These are phyloP conservation scores for Magnusiomyces paraingens DNA, from an alignment of 1,139 yeast genomes.

Conservation along the genomic window DNA sequence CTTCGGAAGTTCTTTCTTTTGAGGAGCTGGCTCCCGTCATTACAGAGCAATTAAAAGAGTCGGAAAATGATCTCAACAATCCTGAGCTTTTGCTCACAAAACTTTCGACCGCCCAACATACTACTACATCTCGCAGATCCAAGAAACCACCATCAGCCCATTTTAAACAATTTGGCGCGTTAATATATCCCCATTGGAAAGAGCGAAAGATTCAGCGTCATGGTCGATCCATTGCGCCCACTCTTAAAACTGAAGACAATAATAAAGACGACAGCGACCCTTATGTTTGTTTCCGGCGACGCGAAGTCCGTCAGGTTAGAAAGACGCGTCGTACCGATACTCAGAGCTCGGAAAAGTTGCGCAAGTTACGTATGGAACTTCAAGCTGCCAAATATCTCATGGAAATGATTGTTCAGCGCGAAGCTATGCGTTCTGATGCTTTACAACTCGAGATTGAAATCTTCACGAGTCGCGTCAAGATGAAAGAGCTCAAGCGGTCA, in stretches of 20 bases:
- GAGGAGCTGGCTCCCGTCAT: slow-evolving; percentile 49
- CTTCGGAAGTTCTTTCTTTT: slow-evolving; percentile 62
- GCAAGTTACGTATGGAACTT: slow-evolving; percentile 68
- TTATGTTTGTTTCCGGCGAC: slow-evolving; percentile 88
- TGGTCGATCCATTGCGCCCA: slow-evolving; percentile 70
- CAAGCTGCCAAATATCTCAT: slow-evolving; percentile 69
- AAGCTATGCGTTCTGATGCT: slow-evolving; percentile 52
- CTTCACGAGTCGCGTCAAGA: slow-evolving; percentile 63
- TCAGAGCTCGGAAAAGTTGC: slow-evolving; percentile 78
- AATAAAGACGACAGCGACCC: slow-evolving; percentile 95
- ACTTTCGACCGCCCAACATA: slow-evolving; percentile 12
- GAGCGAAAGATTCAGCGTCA: slow-evolving; percentile 59
- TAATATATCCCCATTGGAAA: slow-evolving; percentile 79
- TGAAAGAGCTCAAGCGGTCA: slow-evolving; percentile 66
- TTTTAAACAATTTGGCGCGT: slow-evolving; percentile 57
- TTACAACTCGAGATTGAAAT: slow-evolving; percentile 55
- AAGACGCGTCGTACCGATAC: slow-evolving; percentile 94
- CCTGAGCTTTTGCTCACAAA: slow-evolving; percentile 30
- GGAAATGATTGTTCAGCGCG: slow-evolving; percentile 68
- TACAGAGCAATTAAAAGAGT: slow-evolving; percentile 25
- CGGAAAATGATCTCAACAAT: slow-evolving; percentile 32
- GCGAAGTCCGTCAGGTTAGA: slow-evolving; percentile 93
- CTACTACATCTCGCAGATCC: slow-evolving; percentile 20
- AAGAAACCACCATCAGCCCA: slow-evolving; percentile 37
- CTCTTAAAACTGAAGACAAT: slow-evolving; percentile 74